These are phyloP conservation scores for Leptodermis oblonga DNA, from an alignment of 257 asterid genomes.

Conservation along the genomic window DNA sequence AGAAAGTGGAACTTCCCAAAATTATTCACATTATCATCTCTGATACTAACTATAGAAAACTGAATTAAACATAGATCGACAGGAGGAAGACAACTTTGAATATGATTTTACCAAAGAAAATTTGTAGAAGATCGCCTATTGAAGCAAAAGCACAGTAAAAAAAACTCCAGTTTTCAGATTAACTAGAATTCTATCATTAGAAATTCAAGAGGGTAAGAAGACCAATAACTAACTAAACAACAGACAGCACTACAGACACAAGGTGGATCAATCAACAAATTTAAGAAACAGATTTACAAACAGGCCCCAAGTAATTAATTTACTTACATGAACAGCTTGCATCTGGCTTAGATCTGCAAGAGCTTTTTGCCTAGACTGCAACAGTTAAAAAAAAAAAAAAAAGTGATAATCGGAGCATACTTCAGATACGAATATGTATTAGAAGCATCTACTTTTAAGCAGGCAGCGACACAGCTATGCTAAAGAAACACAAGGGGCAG, in stretches of 20 bases:
- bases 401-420: neutral
- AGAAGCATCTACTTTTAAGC: neutral
- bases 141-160: neutral
- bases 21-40: neutral
- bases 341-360: slow-evolving; percentile 80
- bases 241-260: neutral
- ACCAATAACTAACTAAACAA: neutral
- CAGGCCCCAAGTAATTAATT: slow-evolving; percentile 6
- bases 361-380: slow-evolving; percentile 97
- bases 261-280: neutral
- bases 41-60: neutral
- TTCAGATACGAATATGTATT: neutral
- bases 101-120: too few relatives aligned
- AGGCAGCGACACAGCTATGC: neutral
- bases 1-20: neutral
- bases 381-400: slow-evolving; percentile 10
- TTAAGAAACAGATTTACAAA: neutral
- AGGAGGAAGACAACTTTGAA: neutral
- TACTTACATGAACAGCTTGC: slow-evolving; percentile 86
- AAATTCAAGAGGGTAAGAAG: neutral
- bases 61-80: neutral
- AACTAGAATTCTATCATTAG: neutral
- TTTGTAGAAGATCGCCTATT: neutral
- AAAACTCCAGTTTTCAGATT: neutral
- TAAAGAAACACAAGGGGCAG: slow-evolving; percentile 1